Evolutionary conservation across 805 yeast species (phyloP).

Genomic region (Saturnispora serradocipensis): DNA sequence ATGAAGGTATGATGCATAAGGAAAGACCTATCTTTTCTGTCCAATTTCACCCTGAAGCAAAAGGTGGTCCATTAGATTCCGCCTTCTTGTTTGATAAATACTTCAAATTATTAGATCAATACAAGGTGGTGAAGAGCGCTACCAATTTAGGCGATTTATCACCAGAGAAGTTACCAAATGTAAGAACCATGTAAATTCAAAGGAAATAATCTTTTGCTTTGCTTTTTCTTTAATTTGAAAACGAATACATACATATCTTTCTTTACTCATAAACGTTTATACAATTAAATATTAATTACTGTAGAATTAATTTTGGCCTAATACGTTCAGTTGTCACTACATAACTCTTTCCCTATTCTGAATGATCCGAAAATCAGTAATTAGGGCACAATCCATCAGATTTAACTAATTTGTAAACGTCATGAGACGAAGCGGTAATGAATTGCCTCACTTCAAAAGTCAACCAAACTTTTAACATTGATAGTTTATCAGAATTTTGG

Average conservation of each 20-base stretch:
- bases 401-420: slow-evolving; percentile 51
- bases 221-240: not conserved
- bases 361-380: slow-evolving; percentile 25
- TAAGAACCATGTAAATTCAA: slow-evolving; percentile 11
- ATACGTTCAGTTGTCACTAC: not conserved
- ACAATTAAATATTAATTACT: not conserved
- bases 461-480: slow-evolving; percentile 86
- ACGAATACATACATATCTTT: not conserved
- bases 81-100: slow-evolving; percentile 86
- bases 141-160: slow-evolving; percentile 12
- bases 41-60: slow-evolving; percentile 99
- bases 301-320: not conserved
- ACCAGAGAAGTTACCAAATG: slow-evolving; percentile 10
- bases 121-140: slow-evolving; percentile 33
- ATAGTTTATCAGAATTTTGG: slow-evolving; percentile 49
- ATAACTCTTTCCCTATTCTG: not conserved
- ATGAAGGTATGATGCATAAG: slow-evolving; percentile 94
- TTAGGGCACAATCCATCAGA: slow-evolving; percentile 62
- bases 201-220: not conserved
- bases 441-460: slow-evolving; percentile 84
- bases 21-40: slow-evolving; percentile 88
- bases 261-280: not conserved
- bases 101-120: slow-evolving; percentile 57
- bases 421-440: slow-evolving; percentile 74
- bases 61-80: slow-evolving; percentile 97